Conservation (phyloP, 1,139 yeast species). For the Barnettozyma hawaiiensis region DNA sequence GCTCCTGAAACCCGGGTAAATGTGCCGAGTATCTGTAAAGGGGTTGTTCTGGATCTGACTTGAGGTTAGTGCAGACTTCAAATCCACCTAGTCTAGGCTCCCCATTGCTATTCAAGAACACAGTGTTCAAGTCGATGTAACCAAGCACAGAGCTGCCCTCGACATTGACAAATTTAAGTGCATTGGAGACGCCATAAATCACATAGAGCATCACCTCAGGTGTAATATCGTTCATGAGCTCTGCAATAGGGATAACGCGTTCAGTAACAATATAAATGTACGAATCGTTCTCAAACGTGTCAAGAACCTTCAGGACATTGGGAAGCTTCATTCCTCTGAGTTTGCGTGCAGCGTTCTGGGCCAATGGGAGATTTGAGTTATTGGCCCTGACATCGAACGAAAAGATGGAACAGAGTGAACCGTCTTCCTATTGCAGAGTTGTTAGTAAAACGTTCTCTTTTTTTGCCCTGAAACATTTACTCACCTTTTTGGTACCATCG, state of each 20-base stretch:
- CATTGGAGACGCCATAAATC: conserved; percentile 47
- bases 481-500: conserved; percentile 34
- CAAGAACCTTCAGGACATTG: conserved; percentile 64
- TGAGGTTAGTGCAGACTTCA: conserved; percentile 56
- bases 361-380: conserved; percentile 39
- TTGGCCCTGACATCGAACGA: conserved; percentile 48
- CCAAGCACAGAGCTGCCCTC: conserved; percentile 67
- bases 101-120: conserved; percentile 63
- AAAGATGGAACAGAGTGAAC: conserved; percentile 47
- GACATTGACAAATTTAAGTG: conserved; percentile 56
- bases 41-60: conserved; percentile 47
- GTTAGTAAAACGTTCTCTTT: conserved; percentile 1
- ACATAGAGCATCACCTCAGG: conserved; percentile 41
- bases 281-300: conserved; percentile 55
- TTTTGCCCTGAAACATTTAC: conserved; percentile 5
- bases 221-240: conserved; percentile 32
- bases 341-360: conserved; percentile 59
- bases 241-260: conserved; percentile 56
- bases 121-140: conserved; percentile 48
- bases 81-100: conserved; percentile 87
- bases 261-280: conserved; percentile 79
- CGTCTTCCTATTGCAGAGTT: conserved; percentile 30
- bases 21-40: conserved; percentile 27
- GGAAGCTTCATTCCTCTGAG: conserved; percentile 71
- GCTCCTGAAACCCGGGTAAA: conserved; percentile 30